A percentile compares a stretch with the other conserved stretches of the same genome.
Conservation (phyloP, 495 filamentous ascomycete species). For the Hypoxylon trugodes region DNA sequence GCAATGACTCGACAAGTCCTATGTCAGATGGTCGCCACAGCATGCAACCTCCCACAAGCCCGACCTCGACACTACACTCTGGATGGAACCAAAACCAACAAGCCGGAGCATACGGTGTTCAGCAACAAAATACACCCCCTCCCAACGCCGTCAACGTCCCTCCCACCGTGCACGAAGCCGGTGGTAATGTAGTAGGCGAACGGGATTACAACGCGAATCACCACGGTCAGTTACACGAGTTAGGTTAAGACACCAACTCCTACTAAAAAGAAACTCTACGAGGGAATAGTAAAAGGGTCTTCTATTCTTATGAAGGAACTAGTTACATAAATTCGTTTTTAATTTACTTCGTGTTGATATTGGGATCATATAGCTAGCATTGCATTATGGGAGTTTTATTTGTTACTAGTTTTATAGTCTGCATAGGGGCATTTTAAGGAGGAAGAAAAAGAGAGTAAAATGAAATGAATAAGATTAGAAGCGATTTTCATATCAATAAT, state of each 20-base stretch:
- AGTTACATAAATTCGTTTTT: neutral
- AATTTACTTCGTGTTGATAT: neutral
- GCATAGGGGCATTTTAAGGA: too few relatives aligned
- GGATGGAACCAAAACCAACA: conserved; percentile 31
- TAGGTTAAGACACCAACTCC: conserved; percentile 10
- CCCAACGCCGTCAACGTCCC: conserved; percentile 25
- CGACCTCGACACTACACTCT: conserved; percentile 36
- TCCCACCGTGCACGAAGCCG: conserved; percentile 44
- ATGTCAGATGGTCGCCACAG: conserved; percentile 30
- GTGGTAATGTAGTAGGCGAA: conserved; percentile 42
- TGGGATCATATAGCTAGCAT: too few relatives aligned
- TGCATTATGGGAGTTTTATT: conserved; percentile 15
- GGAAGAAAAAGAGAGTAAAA: neutral
- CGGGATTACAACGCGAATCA: conserved; percentile 42
- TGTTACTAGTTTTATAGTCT: too few relatives aligned
- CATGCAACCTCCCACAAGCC: conserved; percentile 38
- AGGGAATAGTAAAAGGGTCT: too few relatives aligned
- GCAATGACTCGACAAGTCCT: conserved; percentile 43
- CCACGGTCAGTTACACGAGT: conserved; percentile 43
- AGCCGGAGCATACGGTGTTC: too few relatives aligned
- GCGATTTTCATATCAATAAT: too few relatives aligned
- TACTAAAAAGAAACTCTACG: too few relatives aligned
- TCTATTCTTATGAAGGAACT: too few relatives aligned
- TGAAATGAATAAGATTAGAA: too few relatives aligned
- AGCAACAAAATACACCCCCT: conserved; percentile 8